These are phyloP conservation scores for Capsella bursapastoris DNA, from an alignment of 345 rosid genomes.

Conservation along the genomic window DNA sequence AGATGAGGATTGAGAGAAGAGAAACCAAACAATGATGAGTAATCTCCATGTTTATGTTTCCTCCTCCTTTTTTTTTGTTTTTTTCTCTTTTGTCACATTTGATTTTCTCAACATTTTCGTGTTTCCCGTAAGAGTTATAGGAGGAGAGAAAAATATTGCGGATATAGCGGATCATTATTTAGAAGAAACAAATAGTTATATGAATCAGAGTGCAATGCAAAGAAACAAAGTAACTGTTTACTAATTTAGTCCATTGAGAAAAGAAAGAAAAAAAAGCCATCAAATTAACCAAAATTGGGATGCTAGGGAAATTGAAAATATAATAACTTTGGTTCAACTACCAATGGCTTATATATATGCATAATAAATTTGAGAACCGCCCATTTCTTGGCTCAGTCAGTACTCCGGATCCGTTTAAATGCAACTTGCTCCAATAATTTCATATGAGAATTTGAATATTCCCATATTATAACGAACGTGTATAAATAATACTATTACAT, in stretches of 20 bases:
- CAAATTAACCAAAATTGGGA: background rate
- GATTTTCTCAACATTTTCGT: conserved; percentile 12
- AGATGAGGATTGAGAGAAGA: conserved; percentile 44
- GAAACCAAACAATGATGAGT: conserved; percentile 36
- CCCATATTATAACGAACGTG: conserved; percentile 29
- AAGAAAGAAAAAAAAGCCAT: background rate
- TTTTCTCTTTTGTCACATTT: conserved; percentile 29
- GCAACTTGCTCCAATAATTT: conserved; percentile 43
- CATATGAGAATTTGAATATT: background rate
- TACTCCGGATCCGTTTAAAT: background rate
- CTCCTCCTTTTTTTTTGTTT: conserved; percentile 11
- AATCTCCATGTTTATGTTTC: conserved; percentile 48
- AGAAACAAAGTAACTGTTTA: conserved; percentile 4
- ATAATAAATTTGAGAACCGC: conserved; percentile 18
- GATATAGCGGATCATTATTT: conserved; percentile 31
- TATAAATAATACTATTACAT: background rate
- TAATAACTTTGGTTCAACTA: conserved; percentile 4
- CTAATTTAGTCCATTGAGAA: conserved; percentile 18
- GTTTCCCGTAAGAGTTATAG: conserved; percentile 12
- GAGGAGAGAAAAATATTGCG: conserved; percentile 45
- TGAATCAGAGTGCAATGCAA: background rate
- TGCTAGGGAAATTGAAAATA: background rate
- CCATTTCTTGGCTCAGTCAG: conserved; percentile 23
- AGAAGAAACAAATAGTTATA: background rate
- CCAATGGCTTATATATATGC: conserved; percentile 11